These are phyloP conservation scores for Dichotomopilus funicola DNA, from an alignment of 2,329 filamentous ascomycete species.

Conservation along the genomic window DNA sequence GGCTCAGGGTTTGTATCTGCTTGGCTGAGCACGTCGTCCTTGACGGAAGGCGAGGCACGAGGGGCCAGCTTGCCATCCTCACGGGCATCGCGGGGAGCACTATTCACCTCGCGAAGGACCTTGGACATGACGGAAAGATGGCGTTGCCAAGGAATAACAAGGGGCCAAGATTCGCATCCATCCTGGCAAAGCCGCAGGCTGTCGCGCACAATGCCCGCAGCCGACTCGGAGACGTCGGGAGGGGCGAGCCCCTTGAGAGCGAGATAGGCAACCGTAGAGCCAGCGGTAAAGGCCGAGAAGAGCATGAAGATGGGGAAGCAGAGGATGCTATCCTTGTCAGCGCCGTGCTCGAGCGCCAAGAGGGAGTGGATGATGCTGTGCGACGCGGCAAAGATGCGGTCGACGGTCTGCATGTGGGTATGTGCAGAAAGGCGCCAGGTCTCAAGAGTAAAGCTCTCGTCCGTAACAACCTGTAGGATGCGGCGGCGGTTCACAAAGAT, in stretches of 20 bases:
- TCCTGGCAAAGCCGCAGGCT: constrained; percentile 54
- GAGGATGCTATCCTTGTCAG: constrained; percentile 52
- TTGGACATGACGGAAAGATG: constrained; percentile 57
- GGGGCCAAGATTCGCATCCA: constrained; percentile 52
- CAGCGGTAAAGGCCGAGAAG: constrained; percentile 55
- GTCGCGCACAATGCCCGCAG: constrained; percentile 50
- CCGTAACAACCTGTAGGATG: constrained; percentile 51
- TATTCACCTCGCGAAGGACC: constrained; percentile 49
- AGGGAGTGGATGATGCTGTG: constrained; percentile 53
- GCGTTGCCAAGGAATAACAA: constrained; percentile 53
- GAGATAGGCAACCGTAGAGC: constrained; percentile 55
- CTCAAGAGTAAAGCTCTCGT: constrained; percentile 47
- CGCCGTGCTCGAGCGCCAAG: constrained; percentile 47
- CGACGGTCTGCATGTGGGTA: constrained; percentile 45
- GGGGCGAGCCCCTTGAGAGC: constrained; percentile 56
- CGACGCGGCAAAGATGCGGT: constrained; percentile 52
- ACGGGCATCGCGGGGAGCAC: constrained; percentile 29
- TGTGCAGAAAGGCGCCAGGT: constrained; percentile 45
- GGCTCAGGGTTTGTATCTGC: constrained; percentile 48
- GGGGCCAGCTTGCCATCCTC: constrained; percentile 31
- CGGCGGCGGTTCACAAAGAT: constrained; percentile 56
- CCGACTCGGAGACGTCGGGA: constrained; percentile 49
- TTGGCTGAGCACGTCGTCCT: constrained; percentile 51
- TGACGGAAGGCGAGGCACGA: constrained; percentile 36
- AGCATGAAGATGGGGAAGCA: constrained; percentile 59